Evolutionary conservation across 2,329 filamentous ascomycete species (phyloP).

Genomic region (Aureobasidium sp.): DNA sequence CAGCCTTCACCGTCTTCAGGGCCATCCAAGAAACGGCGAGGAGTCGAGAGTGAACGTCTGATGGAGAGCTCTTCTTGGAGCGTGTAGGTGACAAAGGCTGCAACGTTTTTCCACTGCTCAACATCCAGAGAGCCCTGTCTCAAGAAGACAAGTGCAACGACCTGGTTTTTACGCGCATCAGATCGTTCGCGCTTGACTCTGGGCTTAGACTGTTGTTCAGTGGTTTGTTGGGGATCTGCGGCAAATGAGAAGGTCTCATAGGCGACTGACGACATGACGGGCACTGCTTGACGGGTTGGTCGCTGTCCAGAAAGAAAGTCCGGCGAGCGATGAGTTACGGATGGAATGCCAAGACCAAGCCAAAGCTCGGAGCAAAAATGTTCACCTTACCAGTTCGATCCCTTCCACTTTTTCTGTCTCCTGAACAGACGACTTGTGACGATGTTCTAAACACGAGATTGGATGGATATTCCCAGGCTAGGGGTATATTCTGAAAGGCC

Average conservation of each 20-base stretch:
- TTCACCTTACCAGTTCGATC: no score
- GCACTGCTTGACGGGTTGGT: background rate
- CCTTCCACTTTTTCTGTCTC: no score
- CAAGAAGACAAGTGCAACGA: slow-evolving; percentile 18
- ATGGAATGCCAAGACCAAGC: no score
- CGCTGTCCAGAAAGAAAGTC: background rate
- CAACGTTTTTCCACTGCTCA: slow-evolving; percentile 11
- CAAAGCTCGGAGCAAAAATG: no score
- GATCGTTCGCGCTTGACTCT: slow-evolving; percentile 3
- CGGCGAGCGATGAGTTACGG: background rate
- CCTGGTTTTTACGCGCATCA: slow-evolving; percentile 5
- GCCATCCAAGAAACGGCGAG: slow-evolving; percentile 16
- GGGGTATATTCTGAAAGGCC: no score
- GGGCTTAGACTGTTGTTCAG: background rate
- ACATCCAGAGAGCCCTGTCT: slow-evolving; percentile 6
- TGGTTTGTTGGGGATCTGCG: background rate
- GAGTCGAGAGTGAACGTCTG: slow-evolving; percentile 14
- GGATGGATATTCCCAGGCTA: no score
- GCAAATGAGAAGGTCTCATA: slow-evolving; percentile 16
- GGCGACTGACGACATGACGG: slow-evolving; percentile 12
- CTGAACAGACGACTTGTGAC: no score
- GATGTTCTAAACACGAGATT: no score
- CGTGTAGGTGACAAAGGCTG: slow-evolving; percentile 14
- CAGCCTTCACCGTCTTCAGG: slow-evolving; percentile 5
- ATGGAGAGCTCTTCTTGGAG: slow-evolving; percentile 14